Evolutionary conservation across 179 eudicot species (phyloP), one percentile per base, ranked within the genome.

Genomic region (Beta lomatogona): DNA sequence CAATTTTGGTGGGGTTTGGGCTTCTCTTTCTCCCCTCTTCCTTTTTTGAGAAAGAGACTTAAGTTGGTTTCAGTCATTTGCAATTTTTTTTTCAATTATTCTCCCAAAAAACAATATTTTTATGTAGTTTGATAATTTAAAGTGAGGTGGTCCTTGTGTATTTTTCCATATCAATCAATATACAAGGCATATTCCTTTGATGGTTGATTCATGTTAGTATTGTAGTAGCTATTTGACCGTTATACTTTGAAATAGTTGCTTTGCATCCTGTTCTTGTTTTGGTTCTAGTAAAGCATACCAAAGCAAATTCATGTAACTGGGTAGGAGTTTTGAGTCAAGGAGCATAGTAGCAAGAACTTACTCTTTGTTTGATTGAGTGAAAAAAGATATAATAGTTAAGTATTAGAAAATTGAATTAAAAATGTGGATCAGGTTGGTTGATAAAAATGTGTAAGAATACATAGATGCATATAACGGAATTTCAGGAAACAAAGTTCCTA

Each of bases 1-100:
- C 80, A 70, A 75, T 60, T 72, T 55, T 77, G 28, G 81, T 80
- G 83, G 88, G 86, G 63, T 55, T 58, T 71, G 54, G 13, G 44
- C 36, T 54, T 76, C 67, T 68, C 82, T 41, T 52, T 22, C 64
- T 15, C 28, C 41, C 46, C 70, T 58, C 68, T 36, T 18, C 82
- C 78, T 75, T 87, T 85, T 77, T 80, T 57, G 4, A 78, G 86
- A 85, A 78, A 85, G 80, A 25, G 86, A 85, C 86, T 71, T 64
- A 48, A 79, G 48, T 82, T 31, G 76, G 79, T 36, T 36, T 75
- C 7, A 31, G 21, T 55, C 65, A 57, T 16, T 55, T 15, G 22
- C 19, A 28, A 22, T 79, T 13, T 21, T 53, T 69, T 45, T 13
- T 15, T 25, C n/a, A n/a, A 50, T 50, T 50, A 44, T 15, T 50